Percentiles rank a stretch among this genome's conserved stretches.
Conservation (phyloP, 2,329 filamentous ascomycete species). For the Cladosporium sp. region DNA sequence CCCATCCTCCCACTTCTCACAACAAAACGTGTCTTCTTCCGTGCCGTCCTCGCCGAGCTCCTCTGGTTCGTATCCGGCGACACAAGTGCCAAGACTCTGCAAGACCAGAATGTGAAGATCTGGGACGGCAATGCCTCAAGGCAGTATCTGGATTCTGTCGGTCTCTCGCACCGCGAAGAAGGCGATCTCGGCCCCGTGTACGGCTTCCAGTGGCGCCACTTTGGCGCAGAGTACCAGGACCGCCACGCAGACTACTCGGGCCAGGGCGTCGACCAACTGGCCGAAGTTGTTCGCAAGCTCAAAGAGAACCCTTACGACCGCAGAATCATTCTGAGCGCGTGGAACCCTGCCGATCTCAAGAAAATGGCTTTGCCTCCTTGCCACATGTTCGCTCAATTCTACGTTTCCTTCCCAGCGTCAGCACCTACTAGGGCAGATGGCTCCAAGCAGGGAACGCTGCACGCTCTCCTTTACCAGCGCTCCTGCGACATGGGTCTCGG, state of each 20-base stretch:
- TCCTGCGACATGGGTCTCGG: constrained; percentile 97
- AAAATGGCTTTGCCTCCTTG: constrained; percentile 93
- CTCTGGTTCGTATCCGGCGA: constrained; percentile 91
- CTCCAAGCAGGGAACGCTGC: constrained; percentile 64
- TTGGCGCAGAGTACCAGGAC: constrained; percentile 86
- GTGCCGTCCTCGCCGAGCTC: constrained; percentile 86
- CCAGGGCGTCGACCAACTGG: constrained; percentile 89
- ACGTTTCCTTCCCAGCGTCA: constrained; percentile 69
- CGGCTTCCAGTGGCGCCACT: constrained; percentile 98
- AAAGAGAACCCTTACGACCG: constrained; percentile 82
- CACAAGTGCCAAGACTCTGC: constrained; percentile 77
- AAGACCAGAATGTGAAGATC: constrained; percentile 83
- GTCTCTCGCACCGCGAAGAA: constrained; percentile 75
- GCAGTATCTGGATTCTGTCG: constrained; percentile 82
- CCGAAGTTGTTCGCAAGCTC: constrained; percentile 85
- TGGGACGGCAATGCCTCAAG: constrained; percentile 97
- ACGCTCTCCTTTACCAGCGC: constrained; percentile 89
- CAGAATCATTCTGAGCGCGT: constrained; percentile 85
- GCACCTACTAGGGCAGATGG: constrained; percentile 33
- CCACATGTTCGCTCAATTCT: constrained; percentile 98
- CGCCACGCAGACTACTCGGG: constrained; percentile 78
- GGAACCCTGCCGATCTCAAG: constrained; percentile 84
- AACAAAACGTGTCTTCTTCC: constrained; percentile 93
- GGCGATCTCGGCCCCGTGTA: constrained; percentile 96
- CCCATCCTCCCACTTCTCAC: constrained; percentile 89